Conservation (phyloP, 2,329 filamentous ascomycete species). For the Nothophaeocryptopus gaeumannii region DNA sequence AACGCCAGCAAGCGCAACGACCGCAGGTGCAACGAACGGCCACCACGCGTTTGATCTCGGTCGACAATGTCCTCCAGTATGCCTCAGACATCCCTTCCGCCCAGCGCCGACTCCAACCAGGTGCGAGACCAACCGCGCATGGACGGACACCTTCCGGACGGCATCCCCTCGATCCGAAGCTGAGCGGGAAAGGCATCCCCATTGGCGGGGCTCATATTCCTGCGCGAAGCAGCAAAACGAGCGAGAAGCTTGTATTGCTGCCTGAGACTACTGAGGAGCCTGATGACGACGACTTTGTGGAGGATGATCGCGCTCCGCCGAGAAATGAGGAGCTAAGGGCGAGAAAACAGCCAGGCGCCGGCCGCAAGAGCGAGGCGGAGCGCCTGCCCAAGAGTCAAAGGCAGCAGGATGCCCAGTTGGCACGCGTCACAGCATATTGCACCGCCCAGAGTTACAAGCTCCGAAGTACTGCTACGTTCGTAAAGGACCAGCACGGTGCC, state of each 20-base stretch:
- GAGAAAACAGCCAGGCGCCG: conserved; percentile 59
- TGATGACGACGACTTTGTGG: conserved; percentile 56
- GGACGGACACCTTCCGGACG: conserved; percentile 49
- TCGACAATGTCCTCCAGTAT: conserved; percentile 93
- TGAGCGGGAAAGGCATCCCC: conserved; percentile 52
- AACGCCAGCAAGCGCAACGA: conserved; percentile 15
- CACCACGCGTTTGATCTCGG: conserved; percentile 69
- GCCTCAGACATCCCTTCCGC: conserved; percentile 93
- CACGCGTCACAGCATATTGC: conserved; percentile 91
- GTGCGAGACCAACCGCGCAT: conserved; percentile 49
- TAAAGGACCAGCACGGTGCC: conserved; percentile 81
- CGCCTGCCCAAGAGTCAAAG: conserved; percentile 83
- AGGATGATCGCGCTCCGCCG: conserved; percentile 56
- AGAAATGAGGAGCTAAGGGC: conserved; percentile 66
- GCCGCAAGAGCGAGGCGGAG: conserved; percentile 86
- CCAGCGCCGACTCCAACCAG: conserved; percentile 73
- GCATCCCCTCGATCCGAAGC: conserved; percentile 54
- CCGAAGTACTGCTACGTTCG: conserved; percentile 80
- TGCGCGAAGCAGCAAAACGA: conserved; percentile 86
- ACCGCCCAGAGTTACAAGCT: conserved; percentile 92
- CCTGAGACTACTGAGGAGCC: conserved; percentile 69
- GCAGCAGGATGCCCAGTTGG: conserved; percentile 69
- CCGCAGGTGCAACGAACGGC: conserved; percentile 29
- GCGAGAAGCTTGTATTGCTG: conserved; percentile 92
- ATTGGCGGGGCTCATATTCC: conserved; percentile 58